Base-by-base conservation (phyloP, 1,284 basidiomycete species). In the Tylopilus sp. region DNA sequence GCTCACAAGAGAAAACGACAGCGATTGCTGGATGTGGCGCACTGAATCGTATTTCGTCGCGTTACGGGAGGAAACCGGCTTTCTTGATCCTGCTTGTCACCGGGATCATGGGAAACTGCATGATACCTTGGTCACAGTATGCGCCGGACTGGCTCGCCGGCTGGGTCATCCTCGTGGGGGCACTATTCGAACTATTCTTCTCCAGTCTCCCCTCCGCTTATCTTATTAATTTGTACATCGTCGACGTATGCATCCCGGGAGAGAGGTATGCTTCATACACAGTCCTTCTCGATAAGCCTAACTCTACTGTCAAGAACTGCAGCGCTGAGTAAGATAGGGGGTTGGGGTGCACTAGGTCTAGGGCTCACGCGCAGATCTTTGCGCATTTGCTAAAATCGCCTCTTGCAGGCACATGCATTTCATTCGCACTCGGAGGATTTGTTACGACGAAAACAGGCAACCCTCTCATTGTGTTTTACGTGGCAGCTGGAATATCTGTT, bases 41-140 rank as follows among this genome's bases (percentile, higher is more conserved):
- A 3, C 35, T 58, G 8, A 61, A 55, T 25, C 54, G 51, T 23
- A 33, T 68, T 41, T 58, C 64, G 12, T 60, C 64, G 0, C 48
- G 46, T 4, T 53, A 59, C 4, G 69, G 60, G 28, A 59, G 67
- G 13, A 70, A 64, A 49, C 59, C 66, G 3, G 57, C 55, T 2
- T 49, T 70, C 15, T 34, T 65, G 6, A 40, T 55, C n/a, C 26
- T 53, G 2, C 16, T 69, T 3, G 23, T 41, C 16, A 6, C 54
- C 1, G 56, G 54, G 6, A 34, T 57, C 29, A 18, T 46, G 6
- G 53, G 54, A 4, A 55, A 46, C 35, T 48, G 53, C 29, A 26
- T 60, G 39, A 48, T 68, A 31, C 29, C 59, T 15, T 49, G 49
- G 15, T 60, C 59, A 29, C 57, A 56, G 30, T 51, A 21, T 28